Evolutionary conservation across 495 filamentous ascomycete species (phyloP).

Genomic region (Penicillium herquei): DNA sequence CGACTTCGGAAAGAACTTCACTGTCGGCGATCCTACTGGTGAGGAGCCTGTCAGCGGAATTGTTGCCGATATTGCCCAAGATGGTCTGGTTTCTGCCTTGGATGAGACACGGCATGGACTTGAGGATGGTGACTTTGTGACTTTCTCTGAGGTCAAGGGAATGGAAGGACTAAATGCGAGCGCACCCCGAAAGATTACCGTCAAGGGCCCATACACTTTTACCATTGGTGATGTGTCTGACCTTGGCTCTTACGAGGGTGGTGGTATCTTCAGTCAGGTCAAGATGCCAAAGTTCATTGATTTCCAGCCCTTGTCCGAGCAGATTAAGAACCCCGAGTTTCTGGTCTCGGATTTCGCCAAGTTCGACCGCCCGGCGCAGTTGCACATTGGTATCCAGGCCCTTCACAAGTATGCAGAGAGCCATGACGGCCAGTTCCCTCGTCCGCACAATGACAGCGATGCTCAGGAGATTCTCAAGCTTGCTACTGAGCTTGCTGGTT

Average conservation of each 20-base stretch:
- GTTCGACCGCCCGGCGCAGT: conserved; percentile 86
- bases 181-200: conserved; percentile 82
- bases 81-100: conserved; percentile 87
- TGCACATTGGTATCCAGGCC: conserved; percentile 92
- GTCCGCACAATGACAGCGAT: conserved; percentile 80
- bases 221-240: conserved; percentile 91
- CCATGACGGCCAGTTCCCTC: conserved; percentile 68
- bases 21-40: conserved; percentile 83
- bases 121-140: conserved; percentile 95
- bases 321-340: conserved; percentile 83
- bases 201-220: conserved; percentile 96
- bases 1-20: conserved; percentile 94
- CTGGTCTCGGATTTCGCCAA: conserved; percentile 96
- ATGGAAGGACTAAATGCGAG: conserved; percentile 86
- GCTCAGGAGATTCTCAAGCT: conserved; percentile 72
- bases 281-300: conserved; percentile 96
- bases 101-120: conserved; percentile 96
- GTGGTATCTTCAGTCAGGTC: conserved; percentile 89
- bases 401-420: conserved; percentile 77
- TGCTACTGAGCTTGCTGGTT: conserved; percentile 64
- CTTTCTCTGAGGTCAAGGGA: conserved; percentile 87
- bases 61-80: conserved; percentile 81
- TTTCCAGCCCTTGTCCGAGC: conserved; percentile 73
- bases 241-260: conserved; percentile 79
- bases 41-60: conserved; percentile 88